Evolutionary conservation across 345 rosid species (phyloP).

Genomic region (Crucihimalaya himalaica): DNA sequence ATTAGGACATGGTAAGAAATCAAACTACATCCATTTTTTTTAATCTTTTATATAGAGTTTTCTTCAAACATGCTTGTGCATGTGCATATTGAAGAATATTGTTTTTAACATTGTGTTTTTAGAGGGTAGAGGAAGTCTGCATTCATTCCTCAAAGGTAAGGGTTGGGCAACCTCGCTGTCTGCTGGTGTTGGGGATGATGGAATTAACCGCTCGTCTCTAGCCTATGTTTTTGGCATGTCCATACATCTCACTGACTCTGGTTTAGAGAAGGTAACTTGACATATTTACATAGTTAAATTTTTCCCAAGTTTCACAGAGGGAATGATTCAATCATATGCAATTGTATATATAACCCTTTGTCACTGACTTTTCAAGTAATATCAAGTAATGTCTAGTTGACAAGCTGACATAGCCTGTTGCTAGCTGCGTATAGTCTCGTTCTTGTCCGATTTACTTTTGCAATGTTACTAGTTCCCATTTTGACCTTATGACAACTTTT

Average conservation of each 20-base stretch:
- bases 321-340: constrained; percentile 2
- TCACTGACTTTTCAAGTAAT: constrained; percentile 3
- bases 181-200: constrained; percentile 95
- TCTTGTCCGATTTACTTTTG: constrained; percentile 10
- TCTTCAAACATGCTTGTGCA: constrained; percentile 6
- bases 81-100: constrained; percentile 18
- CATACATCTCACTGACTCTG: constrained; percentile 84
- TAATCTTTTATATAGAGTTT: constrained; percentile 8
- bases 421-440: constrained; percentile 13
- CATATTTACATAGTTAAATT: background rate
- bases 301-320: background rate
- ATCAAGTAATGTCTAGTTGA: background rate
- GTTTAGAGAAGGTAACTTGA: constrained; percentile 74
- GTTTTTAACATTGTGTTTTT: constrained; percentile 36
- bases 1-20: constrained; percentile 80
- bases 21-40: background rate
- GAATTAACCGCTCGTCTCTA: constrained; percentile 80
- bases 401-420: constrained; percentile 9
- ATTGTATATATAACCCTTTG: constrained; percentile 10
- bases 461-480: constrained; percentile 19
- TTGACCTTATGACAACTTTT: constrained; percentile 6
- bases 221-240: constrained; percentile 89
- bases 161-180: constrained; percentile 89
- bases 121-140: constrained; percentile 99
- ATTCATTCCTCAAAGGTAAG: constrained; percentile 71